A percentile compares a stretch with the other conserved stretches of the same genome.
These are phyloP conservation scores for Calcarisporium arbuscula DNA, from an alignment of 2,329 filamentous ascomycete species.

Conservation along the genomic window DNA sequence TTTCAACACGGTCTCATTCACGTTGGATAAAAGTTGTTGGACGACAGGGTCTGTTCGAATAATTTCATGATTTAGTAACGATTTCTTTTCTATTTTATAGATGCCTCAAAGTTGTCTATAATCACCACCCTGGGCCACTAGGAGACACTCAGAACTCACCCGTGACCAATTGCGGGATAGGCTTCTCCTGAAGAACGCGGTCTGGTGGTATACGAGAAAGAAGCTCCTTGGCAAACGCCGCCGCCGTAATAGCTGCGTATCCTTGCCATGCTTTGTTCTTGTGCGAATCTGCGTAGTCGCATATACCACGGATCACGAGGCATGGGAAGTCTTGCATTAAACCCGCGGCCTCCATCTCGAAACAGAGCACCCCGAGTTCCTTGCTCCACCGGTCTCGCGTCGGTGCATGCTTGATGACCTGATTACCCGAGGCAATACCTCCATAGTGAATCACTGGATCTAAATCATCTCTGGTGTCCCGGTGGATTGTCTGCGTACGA, in stretches of 20 bases:
- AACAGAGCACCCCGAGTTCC: conserved; percentile 8
- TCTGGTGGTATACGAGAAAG: background rate
- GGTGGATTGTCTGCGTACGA: background rate
- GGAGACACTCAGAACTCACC: background rate
- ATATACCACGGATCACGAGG: conserved; percentile 27
- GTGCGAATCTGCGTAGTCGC: conserved; percentile 30
- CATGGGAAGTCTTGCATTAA: conserved; percentile 17
- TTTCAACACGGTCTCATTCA: background rate
- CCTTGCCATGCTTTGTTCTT: conserved; percentile 28
- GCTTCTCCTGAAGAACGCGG: background rate
- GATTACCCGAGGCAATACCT: conserved; percentile 5
- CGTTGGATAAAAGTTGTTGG: background rate
- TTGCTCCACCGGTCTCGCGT: background rate
- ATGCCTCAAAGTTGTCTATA: background rate
- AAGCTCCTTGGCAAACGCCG: conserved; percentile 14
- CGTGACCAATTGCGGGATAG: background rate
- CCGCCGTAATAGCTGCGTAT: conserved; percentile 26
- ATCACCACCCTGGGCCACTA: background rate
- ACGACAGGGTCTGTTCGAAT: background rate
- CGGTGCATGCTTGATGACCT: conserved; percentile 4
- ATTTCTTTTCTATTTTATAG: background rate
- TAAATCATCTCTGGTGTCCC: background rate
- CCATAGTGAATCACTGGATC: conserved; percentile 5
- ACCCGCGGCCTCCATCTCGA: conserved; percentile 22
- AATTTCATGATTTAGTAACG: background rate